Percentiles rank a stretch among this genome's conserved stretches.
Conservation (phyloP, 805 yeast genomes). For the Pichia cephalocereana region DNA sequence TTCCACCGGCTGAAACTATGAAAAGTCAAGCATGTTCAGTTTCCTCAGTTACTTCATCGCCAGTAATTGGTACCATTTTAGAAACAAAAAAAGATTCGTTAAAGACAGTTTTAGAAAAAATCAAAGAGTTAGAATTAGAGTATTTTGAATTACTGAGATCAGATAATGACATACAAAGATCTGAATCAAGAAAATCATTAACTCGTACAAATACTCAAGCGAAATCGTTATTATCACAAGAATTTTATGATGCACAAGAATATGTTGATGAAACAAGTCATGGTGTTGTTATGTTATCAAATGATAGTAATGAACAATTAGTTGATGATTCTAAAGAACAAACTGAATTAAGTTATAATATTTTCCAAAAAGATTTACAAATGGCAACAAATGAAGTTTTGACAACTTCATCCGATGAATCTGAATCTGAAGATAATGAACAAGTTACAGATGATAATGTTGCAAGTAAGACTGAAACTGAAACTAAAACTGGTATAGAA, state of each 20-base stretch:
- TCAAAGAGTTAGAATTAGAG: conserved; percentile 18
- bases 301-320: conserved; percentile 4
- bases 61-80: not conserved
- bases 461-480: not conserved
- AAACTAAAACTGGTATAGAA: not conserved
- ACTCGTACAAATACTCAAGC: conserved; percentile 20
- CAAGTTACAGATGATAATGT: not conserved
- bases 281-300: conserved; percentile 49
- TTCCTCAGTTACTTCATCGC: conserved; percentile 1
- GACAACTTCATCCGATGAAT: not conserved
- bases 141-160: conserved; percentile 16
- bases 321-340: not conserved
- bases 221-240: conserved; percentile 37
- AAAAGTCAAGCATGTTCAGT: not conserved
- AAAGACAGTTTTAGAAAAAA: conserved; percentile 5
- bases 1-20: not conserved
- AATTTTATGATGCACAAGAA: conserved; percentile 65
- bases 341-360: not conserved
- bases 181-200: conserved; percentile 18
- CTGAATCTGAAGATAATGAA: not conserved
- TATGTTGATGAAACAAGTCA: conserved; percentile 36
- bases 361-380: conserved; percentile 1
- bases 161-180: conserved; percentile 12
- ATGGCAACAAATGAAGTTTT: not conserved
- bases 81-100: not conserved